Conservation (phyloP, 345 rosid species). For the Clarkia xantiana region DNA sequence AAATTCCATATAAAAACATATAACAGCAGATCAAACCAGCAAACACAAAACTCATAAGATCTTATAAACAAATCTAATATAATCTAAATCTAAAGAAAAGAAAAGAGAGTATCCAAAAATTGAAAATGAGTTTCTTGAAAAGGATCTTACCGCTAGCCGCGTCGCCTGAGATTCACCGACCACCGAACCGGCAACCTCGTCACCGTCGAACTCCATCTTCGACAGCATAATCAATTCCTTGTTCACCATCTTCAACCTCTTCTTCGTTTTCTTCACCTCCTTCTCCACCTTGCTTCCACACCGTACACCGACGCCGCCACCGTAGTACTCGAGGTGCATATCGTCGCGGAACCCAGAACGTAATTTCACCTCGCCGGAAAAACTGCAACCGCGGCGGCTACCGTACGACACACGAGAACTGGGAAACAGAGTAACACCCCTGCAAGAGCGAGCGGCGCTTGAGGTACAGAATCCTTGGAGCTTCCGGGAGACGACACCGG, state of each 20-base stretch:
- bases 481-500: conserved; percentile 14
- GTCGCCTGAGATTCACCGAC: conserved; percentile 24
- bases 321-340: conserved; percentile 26
- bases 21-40: neutral
- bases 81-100: neutral
- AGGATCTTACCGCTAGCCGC: conserved; percentile 27
- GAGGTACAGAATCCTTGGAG: conserved; percentile 5
- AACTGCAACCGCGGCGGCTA: neutral
- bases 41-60: no score
- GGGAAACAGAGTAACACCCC: neutral
- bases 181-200: conserved; percentile 16
- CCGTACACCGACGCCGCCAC: conserved; percentile 13
- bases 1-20: neutral
- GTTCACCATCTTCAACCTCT: conserved; percentile 30
- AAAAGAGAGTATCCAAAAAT: neutral
- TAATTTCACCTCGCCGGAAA: conserved; percentile 1
- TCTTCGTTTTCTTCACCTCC: conserved; percentile 24
- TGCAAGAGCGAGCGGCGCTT: neutral
- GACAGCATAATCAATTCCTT: conserved; percentile 28
- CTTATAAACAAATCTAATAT: no score
- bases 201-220: conserved; percentile 22
- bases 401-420: neutral
- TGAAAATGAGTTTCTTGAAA: neutral
- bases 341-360: conserved; percentile 21
- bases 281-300: conserved; percentile 17